Base-by-base conservation (phyloP, 2,329 filamentous ascomycete genomes). In the Cladosporium sp. region DNA sequence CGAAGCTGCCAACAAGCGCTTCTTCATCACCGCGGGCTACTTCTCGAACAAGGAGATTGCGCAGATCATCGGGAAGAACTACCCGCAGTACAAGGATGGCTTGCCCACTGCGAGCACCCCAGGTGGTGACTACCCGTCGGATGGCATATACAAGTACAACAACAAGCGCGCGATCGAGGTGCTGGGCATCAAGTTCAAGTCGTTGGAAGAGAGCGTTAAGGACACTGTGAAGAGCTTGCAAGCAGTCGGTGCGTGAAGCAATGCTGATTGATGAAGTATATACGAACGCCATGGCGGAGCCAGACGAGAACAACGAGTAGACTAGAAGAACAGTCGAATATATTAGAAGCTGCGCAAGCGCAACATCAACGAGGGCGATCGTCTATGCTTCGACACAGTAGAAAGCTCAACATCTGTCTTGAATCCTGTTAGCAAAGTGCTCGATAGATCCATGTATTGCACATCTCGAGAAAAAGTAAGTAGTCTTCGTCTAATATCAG, bases 201-300 rank as follows among this genome's bases (percentile, higher is more conserved):
- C 77, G 0, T 77, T 92, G 51, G 84, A 89, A 73, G 78, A 86
- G 73, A 85, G 82, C 60, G 83, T 91, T 64, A 77, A 81, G 24
- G 89, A 90, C 77, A 85, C 86, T 6, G 86, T 90, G 21, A 86
- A 86, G 77, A 88, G 85, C 36, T 76, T 92, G 72, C 83, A 90
- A 74, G 79, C 78, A 44, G 82, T 84, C 55, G 83, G 83, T 0
- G 78, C 81, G 61, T 84, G 77, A 68, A 30, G 24, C 21, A 32
- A 11, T 68, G 24, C 34, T 34, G 28, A 34, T 55, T n/a, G 41
- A 57, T 15, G 26, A 59, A 28, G 26, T 36, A 36, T 41, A 14
- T 59, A 58, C 47, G 28, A 52, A 12, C 49, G 34, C 24, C 32
- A 41, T 41, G 21, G 24, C 30, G 11, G 3, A 14, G 30, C 55